Evolutionary conservation across 2,329 filamentous ascomycete genomes (phyloP), one percentile per base, ranked within the genome.

Genomic region (Teratosphaeria pseudoeucalypti): DNA sequence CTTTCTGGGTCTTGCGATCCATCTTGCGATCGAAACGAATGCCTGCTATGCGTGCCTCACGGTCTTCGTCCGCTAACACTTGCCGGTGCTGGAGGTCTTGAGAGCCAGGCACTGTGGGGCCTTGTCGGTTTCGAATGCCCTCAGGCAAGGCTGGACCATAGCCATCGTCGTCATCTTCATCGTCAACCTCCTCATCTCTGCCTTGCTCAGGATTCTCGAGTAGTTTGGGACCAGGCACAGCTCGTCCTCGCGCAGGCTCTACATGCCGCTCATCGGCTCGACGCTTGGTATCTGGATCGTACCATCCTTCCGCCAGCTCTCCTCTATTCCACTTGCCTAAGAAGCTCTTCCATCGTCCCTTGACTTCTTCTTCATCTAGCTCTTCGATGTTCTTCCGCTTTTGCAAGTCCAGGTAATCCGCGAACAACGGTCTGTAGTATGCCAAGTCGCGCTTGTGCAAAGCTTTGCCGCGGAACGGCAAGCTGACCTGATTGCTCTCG

Each of bases 301-400:
- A 99, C 92, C 92, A 99, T 54, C 90, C 90, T 73, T 92, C 87
- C 4, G 89, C 87, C 63, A 97, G 79, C 75, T 92, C 89, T 70
- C 86, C 87, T 67, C 85, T 83, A 77, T 99, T 99, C 92, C 94
- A 99, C 79, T 91, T 92, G 3, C 82, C 80, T 12, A 92, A 73
- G 68, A 97, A 99, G 71, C 90, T 92, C 80, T 96, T 96, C 91
- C 92, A 99, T 58, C 92, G 79, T 1, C 92, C 91, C 64, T 81
- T 87, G 0, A 85, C 75, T 71, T 96, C 92, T n/a, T 82, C 81
- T 63, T 90, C 86, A 59, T 85, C 82, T 65, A 97, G 78, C 10
- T 83, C 81, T 19, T 85, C 79, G 1, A 95, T 76, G 57, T 86
- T 76, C 49, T 88, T 81, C 47, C 85, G 80, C 75, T 96, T 96